Percentiles rank a stretch among this genome's conserved stretches.
These are phyloP conservation scores for Cytospora chrysosperma DNA, from an alignment of 2,329 filamentous ascomycete genomes.

Conservation along the genomic window DNA sequence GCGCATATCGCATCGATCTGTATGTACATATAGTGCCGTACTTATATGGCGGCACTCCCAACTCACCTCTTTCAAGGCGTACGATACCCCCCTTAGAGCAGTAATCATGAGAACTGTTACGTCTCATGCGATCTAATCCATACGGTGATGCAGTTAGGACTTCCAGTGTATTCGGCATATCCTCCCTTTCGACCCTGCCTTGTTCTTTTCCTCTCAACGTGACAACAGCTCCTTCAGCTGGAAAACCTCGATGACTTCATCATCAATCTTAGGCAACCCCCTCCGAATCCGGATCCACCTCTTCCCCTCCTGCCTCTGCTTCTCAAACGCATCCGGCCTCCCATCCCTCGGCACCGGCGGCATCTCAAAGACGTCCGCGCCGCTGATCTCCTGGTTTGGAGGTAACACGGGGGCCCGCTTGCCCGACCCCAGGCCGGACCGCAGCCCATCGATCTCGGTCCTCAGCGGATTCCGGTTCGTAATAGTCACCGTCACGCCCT, in stretches of 20 bases:
- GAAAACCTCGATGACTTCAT: slow-evolving; percentile 16
- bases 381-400: slow-evolving; percentile 20
- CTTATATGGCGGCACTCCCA: not conserved
- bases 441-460: slow-evolving; percentile 13
- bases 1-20: not conserved
- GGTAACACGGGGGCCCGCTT: slow-evolving; percentile 13
- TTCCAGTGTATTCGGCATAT: not conserved
- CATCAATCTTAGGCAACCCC: not conserved
- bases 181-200: not conserved
- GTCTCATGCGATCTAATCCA: not conserved
- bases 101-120: not conserved
- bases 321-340: slow-evolving; percentile 1
- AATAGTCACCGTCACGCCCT: slow-evolving; percentile 12
- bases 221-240: slow-evolving; percentile 18
- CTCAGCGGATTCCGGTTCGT: slow-evolving; percentile 12
- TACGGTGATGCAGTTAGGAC: slow-evolving; percentile 1
- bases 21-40: not conserved
- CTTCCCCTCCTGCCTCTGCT: slow-evolving; percentile 18
- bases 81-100: slow-evolving; percentile 16
- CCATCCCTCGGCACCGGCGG: slow-evolving; percentile 1
- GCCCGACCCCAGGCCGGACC: slow-evolving; percentile 8
- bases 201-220: not conserved
- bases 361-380: slow-evolving; percentile 8
- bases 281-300: slow-evolving; percentile 20
- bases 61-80: slow-evolving; percentile 16